These are phyloP conservation scores for Podila epicladia DNA, from an alignment of 192 early-diverging fungal species.

Conservation along the genomic window DNA sequence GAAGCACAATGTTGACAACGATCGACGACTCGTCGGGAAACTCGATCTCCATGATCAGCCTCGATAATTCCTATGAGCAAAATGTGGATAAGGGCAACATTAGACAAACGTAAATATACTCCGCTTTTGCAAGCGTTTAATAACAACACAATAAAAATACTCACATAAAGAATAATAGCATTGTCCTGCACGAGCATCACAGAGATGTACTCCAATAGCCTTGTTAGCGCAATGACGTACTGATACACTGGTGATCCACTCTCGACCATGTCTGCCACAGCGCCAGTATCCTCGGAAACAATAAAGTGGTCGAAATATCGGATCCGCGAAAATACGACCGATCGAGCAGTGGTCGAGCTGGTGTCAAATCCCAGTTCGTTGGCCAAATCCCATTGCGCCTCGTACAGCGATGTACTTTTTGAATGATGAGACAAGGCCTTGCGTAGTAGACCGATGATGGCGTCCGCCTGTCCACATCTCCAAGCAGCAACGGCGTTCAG, in stretches of 20 bases:
- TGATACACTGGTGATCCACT: conserved; percentile 44
- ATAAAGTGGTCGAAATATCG: conserved; percentile 47
- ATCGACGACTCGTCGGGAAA: conserved; percentile 37
- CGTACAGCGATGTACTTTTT: conserved; percentile 1
- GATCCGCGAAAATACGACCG: conserved; percentile 11
- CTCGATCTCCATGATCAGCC: conserved; percentile 47
- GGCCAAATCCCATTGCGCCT: conserved; percentile 35
- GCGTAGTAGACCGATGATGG: conserved; percentile 27
- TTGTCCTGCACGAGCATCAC: conserved; percentile 50
- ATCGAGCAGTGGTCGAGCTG: conserved; percentile 8
- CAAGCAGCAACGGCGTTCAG: conserved; percentile 53
- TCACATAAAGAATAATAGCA: conserved; percentile 46
- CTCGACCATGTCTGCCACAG: conserved; percentile 36
- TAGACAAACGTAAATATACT: background rate
- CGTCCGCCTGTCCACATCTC: conserved; percentile 43
- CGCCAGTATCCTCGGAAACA: conserved; percentile 43
- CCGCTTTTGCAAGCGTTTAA: too few species aligned
- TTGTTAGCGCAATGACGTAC: conserved; percentile 43
- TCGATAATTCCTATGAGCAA: conserved; percentile 36
- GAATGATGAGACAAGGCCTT: conserved; percentile 10
- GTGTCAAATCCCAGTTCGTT: conserved; percentile 19
- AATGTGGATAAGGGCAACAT: background rate
- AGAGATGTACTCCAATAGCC: conserved; percentile 47
- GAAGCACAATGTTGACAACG: conserved; percentile 50
- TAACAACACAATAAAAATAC: background rate